Evolutionary conservation across 1,139 yeast genomes (phyloP), one percentile per base, ranked within the genome.

Genomic region (Spencermartinsiella ligniputridi): DNA sequence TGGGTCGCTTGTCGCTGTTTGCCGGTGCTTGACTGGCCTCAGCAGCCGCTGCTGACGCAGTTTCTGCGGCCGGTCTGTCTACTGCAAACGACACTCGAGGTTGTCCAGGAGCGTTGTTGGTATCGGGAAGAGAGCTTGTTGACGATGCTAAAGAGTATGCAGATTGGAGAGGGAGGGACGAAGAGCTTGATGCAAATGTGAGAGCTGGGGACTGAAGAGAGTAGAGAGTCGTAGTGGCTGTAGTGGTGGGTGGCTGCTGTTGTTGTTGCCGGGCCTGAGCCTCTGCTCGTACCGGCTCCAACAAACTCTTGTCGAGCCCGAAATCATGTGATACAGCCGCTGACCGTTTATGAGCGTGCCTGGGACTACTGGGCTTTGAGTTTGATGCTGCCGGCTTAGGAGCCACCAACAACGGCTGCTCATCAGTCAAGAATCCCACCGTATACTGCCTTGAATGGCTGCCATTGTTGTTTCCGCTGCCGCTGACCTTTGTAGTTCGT

Each of bases 291-390:
- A 40, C 20, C 32, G 44, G 17, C 36, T 40, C 34, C 12, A 37
- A 36, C 17, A n/a, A n/a, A n/a, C n/a, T n/a, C n/a, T 37, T 41
- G 13, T 45, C 47, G n/a, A 37, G 34, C 17, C 42, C 47, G 27
- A 55, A 53, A 40, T 57, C 62, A 33, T 52, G 53, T 16, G 62
- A 57, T 9, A 64, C 61, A 9, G 68, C 68, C 2, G 62, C 68
- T 3, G 66, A 61, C 20, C 68, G 56, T 21, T 68, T 54, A 46
- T 64, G 68, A 18, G 61, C 57, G 39, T 60, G 38, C 20, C 35
- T 25, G 17, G 18, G 40, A 12, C 19, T 11, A 16, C 25, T 3
- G 21, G 21, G 15, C n/a, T 24, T 16, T 11, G 30, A 12, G 9
- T 16, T 12, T 36, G 41, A n/a, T 13, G 34, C 30, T 6, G 43